Evolutionary conservation across 2,329 filamentous ascomycete genomes (phyloP).

Genomic region (Parasarocladium wereldwijsianum): DNA sequence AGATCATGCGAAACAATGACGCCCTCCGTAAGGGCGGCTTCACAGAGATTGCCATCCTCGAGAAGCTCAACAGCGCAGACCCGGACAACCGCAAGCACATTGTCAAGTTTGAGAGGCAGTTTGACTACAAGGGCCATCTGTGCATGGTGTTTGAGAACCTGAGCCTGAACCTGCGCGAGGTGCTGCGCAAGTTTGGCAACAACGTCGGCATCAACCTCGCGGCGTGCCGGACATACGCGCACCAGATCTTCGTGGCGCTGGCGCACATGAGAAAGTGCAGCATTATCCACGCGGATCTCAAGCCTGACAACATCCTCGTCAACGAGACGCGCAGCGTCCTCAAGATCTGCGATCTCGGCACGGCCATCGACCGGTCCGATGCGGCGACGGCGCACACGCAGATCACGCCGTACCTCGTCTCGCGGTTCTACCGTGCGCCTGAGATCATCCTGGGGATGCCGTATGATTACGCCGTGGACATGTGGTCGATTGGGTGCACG

Average conservation of each 20-base stretch:
- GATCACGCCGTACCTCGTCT: conserved; percentile 88
- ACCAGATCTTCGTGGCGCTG: conserved; percentile 85
- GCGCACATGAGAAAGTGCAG: conserved; percentile 82
- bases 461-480: conserved; percentile 86
- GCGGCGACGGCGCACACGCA: conserved; percentile 58
- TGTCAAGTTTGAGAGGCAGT: conserved; percentile 72
- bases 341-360: conserved; percentile 93
- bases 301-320: conserved; percentile 93
- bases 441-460: conserved; percentile 96
- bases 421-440: conserved; percentile 91
- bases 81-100: conserved; percentile 83
- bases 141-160: conserved; percentile 97
- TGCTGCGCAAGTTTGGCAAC: conserved; percentile 89
- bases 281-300: conserved; percentile 89
- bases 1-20: conserved; percentile 95
- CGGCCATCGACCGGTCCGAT: conserved; percentile 83
- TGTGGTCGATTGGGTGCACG: conserved; percentile 97
- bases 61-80: conserved; percentile 75
- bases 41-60: conserved; percentile 86
- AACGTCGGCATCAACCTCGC: conserved; percentile 83
- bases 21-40: conserved; percentile 80
- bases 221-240: conserved; percentile 77
- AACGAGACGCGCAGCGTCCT: conserved; percentile 72
- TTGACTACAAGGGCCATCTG: conserved; percentile 88
- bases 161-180: conserved; percentile 82